Percentiles rank a stretch among this genome's conserved stretches.
These are phyloP conservation scores for Boletellus ananiceps DNA, from an alignment of 768 basidiomycete genomes.

Conservation along the genomic window DNA sequence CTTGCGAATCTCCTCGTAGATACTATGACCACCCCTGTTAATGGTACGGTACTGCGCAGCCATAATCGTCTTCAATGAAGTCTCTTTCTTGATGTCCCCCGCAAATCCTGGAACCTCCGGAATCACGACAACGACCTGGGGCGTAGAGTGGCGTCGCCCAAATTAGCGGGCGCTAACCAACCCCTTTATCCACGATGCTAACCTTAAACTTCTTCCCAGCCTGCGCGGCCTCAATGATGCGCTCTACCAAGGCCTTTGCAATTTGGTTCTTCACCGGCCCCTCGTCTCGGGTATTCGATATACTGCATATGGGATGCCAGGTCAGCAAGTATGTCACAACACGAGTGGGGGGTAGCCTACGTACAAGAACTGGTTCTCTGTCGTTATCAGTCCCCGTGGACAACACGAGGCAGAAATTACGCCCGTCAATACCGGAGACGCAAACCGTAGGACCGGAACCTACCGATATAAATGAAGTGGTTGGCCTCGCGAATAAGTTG, in stretches of 20 bases:
- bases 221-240: slow-evolving; percentile 77
- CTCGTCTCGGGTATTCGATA: slow-evolving; percentile 63
- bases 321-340: slow-evolving; percentile 1
- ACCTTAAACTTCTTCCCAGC: slow-evolving; percentile 77
- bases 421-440: slow-evolving; percentile 6
- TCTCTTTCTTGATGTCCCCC: slow-evolving; percentile 68
- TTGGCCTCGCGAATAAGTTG: slow-evolving; percentile 78
- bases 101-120: slow-evolving; percentile 92
- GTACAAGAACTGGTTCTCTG: slow-evolving; percentile 86
- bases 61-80: slow-evolving; percentile 75
- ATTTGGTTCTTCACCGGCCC: slow-evolving; percentile 79
- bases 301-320: slow-evolving; percentile 40
- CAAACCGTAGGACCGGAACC: slow-evolving; percentile 22
- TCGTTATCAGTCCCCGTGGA: not conserved
- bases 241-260: slow-evolving; percentile 73
- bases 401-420: slow-evolving; percentile 12
- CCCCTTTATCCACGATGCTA: not conserved
- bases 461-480: slow-evolving; percentile 91
- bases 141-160: not conserved
- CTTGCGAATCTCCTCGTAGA: slow-evolving; percentile 76
- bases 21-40: slow-evolving; percentile 82
- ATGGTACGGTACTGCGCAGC: slow-evolving; percentile 85
- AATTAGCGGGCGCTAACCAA: not conserved
- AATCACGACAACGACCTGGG: slow-evolving; percentile 77
- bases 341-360: slow-evolving; percentile 22